Evolutionary conservation across 148 eudicot genomes (phyloP).

Genomic region (Linanthus parryae): DNA sequence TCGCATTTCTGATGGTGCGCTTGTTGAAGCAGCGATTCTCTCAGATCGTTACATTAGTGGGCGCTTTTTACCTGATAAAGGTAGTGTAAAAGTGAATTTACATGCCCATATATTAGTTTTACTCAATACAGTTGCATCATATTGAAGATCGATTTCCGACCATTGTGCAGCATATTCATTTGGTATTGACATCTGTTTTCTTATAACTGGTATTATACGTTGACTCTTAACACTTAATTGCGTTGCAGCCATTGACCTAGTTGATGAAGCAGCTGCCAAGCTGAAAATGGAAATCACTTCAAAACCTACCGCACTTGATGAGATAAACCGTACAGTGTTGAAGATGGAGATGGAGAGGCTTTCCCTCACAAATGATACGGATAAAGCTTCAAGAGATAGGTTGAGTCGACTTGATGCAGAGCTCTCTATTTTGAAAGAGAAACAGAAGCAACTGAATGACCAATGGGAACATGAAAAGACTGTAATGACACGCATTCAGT

Average conservation of each 20-base stretch:
- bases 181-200: background rate
- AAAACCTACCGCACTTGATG: conserved; percentile 96
- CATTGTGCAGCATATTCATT: too few relatives aligned
- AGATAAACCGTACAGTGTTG: conserved; percentile 81
- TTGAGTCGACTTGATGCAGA: conserved; percentile 81
- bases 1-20: conserved; percentile 90
- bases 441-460: conserved; percentile 68
- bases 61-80: conserved; percentile 97
- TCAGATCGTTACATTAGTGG: conserved; percentile 97
- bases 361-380: conserved; percentile 85
- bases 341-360: conserved; percentile 97
- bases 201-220: background rate
- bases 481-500: conserved; percentile 88
- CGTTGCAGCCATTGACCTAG: conserved; percentile 86
- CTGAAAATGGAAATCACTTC: conserved; percentile 99
- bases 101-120: background rate
- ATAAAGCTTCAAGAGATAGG: conserved; percentile 92
- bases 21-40: conserved; percentile 91
- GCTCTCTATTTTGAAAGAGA: conserved; percentile 62
- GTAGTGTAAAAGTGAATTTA: conserved; percentile 20
- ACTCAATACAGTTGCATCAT: too few relatives aligned
- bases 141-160: too few relatives aligned
- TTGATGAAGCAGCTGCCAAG: conserved; percentile 99
- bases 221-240: conserved; percentile 1
- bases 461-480: conserved; percentile 96